Evolutionary conservation across 192 early-diverging fungal genomes (phyloP).

Genomic region (Dissophora globulifera): DNA sequence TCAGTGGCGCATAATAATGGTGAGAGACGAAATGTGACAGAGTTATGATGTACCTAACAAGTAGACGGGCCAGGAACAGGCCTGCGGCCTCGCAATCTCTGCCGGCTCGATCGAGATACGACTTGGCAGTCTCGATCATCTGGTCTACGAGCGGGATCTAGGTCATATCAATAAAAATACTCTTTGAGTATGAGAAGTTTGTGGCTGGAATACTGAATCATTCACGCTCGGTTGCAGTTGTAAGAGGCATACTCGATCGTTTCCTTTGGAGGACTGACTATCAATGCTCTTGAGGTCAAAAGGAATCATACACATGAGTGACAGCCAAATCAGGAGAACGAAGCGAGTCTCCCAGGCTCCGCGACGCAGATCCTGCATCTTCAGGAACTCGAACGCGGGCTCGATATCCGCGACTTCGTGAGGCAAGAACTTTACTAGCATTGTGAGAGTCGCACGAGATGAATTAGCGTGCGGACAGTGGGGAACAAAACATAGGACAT

Average conservation of each 20-base stretch:
- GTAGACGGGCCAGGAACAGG: conserved; percentile 81
- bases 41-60: conserved; percentile 84
- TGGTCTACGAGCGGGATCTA: conserved; percentile 71
- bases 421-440: conserved; percentile 86
- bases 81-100: conserved; percentile 91
- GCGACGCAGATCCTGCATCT: conserved; percentile 20
- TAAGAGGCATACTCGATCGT: conserved; percentile 45
- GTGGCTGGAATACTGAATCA: too few species aligned
- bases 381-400: conserved; percentile 81
- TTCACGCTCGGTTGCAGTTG: too few species aligned
- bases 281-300: conserved; percentile 93
- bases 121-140: conserved; percentile 75
- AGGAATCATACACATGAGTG: conserved; percentile 94
- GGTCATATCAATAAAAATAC: too few species aligned
- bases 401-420: conserved; percentile 92
- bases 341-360: conserved; percentile 83
- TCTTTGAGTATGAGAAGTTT: too few species aligned
- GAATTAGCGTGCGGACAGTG: too few species aligned
- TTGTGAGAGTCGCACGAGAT: too few species aligned
- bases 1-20: background rate
- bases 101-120: conserved; percentile 74
- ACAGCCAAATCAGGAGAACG: conserved; percentile 90
- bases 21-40: too few species aligned
- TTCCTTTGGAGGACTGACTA: conserved; percentile 59
- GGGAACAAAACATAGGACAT: too few species aligned